phyloP scores from a whole-genome alignment of 1,284 basidiomycete genomes.

The Pholiota adiposa region DNA sequence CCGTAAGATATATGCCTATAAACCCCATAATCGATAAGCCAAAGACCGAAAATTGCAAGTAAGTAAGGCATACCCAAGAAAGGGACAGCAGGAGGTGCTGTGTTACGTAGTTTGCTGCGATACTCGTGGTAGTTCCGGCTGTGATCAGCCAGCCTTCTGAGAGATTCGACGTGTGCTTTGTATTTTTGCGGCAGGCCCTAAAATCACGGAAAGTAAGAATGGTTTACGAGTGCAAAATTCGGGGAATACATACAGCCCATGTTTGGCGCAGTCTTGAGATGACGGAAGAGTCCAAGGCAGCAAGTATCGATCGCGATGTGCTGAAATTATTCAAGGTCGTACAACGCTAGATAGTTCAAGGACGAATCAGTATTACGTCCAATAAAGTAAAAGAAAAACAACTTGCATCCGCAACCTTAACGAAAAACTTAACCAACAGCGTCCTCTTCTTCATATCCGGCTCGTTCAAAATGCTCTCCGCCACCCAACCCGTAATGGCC shows the following conservation, averaged over 20 bases:
- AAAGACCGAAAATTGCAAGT: conserved; percentile 1
- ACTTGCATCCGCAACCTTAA: conserved; percentile 93
- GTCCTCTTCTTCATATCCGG: conserved; percentile 89
- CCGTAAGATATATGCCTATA: conserved; percentile 85
- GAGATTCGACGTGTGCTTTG: conserved; percentile 75
- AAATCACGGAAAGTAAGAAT: conserved; percentile 9
- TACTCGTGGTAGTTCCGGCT: conserved; percentile 94
- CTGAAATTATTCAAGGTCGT: conserved; percentile 88
- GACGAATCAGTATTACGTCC: conserved; percentile 16
- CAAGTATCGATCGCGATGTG: conserved; percentile 90
- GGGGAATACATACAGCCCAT: conserved; percentile 70
- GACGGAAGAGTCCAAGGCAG: conserved; percentile 93
- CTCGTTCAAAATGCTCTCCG: conserved; percentile 91
- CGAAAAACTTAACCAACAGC: conserved; percentile 89
- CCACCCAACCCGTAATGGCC: conserved; percentile 93
- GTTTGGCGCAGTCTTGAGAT: conserved; percentile 91
- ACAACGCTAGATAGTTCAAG: conserved; percentile 73
- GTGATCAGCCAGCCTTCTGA: conserved; percentile 88
- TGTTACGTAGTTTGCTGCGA: conserved; percentile 81
- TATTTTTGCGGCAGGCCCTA: conserved; percentile 89
- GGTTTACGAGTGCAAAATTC: background rate
- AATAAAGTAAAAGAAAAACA: conserved; percentile 3
- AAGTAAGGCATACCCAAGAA: conserved; percentile 74
- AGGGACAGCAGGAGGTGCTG: conserved; percentile 86
- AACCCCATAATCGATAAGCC: conserved; percentile 10